A percentile compares a stretch with the other conserved stretches of the same genome.
Evolutionary conservation across 2,329 filamentous ascomycete genomes (phyloP).

Genomic region (Calonectria montana): DNA sequence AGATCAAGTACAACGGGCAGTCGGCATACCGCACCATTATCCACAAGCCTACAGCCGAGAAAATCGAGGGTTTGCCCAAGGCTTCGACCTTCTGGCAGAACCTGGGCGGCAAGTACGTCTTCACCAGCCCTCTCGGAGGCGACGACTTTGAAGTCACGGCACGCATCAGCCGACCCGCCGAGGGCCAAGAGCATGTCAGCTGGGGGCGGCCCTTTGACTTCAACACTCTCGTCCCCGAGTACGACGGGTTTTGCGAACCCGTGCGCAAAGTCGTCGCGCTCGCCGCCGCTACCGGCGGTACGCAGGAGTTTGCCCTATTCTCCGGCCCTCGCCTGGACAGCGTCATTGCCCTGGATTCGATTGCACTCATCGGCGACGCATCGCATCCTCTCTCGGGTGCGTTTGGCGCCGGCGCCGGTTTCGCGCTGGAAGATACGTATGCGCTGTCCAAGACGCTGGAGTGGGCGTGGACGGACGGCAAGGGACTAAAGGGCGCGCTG

Average conservation of each 20-base stretch:
- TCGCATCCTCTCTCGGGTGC: conserved; percentile 65
- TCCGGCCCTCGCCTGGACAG: conserved; percentile 43
- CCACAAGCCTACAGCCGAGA: conserved; percentile 34
- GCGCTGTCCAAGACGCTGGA: conserved; percentile 38
- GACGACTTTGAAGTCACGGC: conserved; percentile 50
- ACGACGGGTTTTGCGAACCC: conserved; percentile 46
- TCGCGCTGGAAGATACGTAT: conserved; percentile 50
- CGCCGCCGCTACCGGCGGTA: conserved; percentile 39
- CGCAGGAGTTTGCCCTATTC: conserved; percentile 46
- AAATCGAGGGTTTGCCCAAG: conserved; percentile 45
- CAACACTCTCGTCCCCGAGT: conserved; percentile 33
- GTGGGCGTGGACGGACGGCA: conserved; percentile 34
- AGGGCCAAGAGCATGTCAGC: conserved; percentile 43
- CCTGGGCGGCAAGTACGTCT: conserved; percentile 45
- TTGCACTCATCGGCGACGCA: conserved; percentile 65
- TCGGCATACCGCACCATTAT: conserved; percentile 49
- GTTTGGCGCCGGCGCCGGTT: conserved; percentile 53
- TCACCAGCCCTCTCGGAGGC: conserved; percentile 47
- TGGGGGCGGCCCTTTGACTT: conserved; percentile 45
- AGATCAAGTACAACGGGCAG: conserved; percentile 56
- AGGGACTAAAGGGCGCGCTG: conserved; percentile 34
- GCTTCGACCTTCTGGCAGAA: conserved; percentile 48
- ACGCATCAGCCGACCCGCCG: conserved; percentile 26
- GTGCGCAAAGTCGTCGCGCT: conserved; percentile 44
- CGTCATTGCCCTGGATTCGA: conserved; percentile 31